Evolutionary conservation across 805 yeast genomes (phyloP).

Genomic region (Suhomyces canberraensis): DNA sequence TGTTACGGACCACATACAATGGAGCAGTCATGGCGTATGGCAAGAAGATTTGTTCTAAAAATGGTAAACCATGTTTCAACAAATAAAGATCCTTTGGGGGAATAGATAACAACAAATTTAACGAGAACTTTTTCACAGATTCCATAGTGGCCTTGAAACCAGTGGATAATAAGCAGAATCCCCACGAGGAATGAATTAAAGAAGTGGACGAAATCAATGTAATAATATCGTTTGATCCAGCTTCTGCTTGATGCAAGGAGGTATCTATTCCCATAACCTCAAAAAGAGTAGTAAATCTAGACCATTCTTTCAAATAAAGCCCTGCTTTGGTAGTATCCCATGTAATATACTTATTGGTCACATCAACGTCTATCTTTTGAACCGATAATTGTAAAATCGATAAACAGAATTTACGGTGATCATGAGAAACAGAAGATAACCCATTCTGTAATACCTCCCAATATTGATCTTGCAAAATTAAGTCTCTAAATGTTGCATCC

Average conservation of each 20-base stretch:
- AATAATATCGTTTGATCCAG: constrained; percentile 63
- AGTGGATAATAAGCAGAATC: constrained; percentile 65
- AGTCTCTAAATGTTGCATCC: constrained; percentile 22
- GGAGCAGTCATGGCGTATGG: constrained; percentile 63
- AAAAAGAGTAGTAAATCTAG: constrained; percentile 65
- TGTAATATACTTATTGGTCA: constrained; percentile 32
- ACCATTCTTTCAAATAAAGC: constrained; percentile 55
- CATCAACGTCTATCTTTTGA: constrained; percentile 37
- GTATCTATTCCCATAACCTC: constrained; percentile 84
- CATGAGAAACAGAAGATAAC: constrained; percentile 55
- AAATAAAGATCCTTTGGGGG: constrained; percentile 41
- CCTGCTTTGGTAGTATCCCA: constrained; percentile 39
- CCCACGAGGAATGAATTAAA: constrained; percentile 65
- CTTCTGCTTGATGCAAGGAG: constrained; percentile 80
- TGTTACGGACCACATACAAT: constrained; percentile 47
- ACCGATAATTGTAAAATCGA: constrained; percentile 64
- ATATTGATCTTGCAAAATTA: constrained; percentile 23
- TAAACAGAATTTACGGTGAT: constrained; percentile 63
- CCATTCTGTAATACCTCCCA: constrained; percentile 61
- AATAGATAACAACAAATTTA: constrained; percentile 54
- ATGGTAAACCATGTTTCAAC: constrained; percentile 35
- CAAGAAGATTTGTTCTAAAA: constrained; percentile 47
- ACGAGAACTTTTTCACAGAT: constrained; percentile 63
- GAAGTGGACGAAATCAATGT: constrained; percentile 49
- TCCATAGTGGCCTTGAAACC: constrained; percentile 78